These are phyloP conservation scores for Myriosclerotinia curreyana DNA, from an alignment of 2,329 filamentous ascomycete genomes.

Conservation along the genomic window DNA sequence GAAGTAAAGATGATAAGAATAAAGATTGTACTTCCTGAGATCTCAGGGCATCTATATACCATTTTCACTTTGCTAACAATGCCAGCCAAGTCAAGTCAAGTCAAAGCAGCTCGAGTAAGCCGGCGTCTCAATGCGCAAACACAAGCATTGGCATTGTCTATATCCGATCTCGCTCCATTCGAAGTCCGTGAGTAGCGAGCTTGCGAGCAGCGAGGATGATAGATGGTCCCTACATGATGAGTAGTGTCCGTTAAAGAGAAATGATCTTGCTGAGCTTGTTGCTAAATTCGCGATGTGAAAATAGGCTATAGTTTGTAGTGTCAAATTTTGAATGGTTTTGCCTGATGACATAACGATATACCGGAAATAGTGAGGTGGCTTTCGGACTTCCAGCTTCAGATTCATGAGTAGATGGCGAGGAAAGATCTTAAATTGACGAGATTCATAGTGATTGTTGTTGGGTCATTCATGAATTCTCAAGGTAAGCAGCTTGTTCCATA, in stretches of 20 bases:
- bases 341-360: not conserved
- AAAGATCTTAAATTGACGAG: not conserved
- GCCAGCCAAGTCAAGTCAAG: conserved; percentile 7
- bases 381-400: conserved; percentile 17
- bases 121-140: conserved; percentile 10
- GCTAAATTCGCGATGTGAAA: not conserved
- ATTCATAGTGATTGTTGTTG: not conserved
- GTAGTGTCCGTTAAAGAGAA: not conserved
- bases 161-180: conserved; percentile 12
- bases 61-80: not conserved
- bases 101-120: conserved; percentile 16
- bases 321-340: conserved; percentile 10
- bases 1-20: not conserved
- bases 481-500: conserved; percentile 3
- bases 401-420: not conserved
- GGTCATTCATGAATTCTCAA: not conserved
- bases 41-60: conserved; percentile 6
- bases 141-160: not conserved
- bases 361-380: not conserved
- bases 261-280: not conserved
- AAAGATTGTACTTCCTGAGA: not conserved
- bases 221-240: not conserved
- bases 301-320: not conserved
- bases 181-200: conserved; percentile 15
- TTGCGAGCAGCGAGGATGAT: not conserved